Conservation (phyloP, 192 early-diverging fungal species). For the Linderina pennispora region DNA sequence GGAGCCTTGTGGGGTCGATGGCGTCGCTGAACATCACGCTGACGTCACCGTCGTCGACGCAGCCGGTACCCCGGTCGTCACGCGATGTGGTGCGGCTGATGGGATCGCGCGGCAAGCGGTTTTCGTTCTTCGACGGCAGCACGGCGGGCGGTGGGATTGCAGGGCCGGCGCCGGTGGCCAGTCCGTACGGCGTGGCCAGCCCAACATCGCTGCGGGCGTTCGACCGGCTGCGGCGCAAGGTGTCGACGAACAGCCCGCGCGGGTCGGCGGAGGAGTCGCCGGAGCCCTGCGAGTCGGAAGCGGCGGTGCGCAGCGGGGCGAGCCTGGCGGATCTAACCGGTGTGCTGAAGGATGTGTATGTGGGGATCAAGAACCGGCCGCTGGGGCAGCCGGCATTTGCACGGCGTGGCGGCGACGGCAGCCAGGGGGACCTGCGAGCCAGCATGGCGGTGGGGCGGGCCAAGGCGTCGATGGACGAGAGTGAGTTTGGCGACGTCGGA, state of each 20-base stretch:
- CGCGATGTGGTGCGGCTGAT: constrained; percentile 46
- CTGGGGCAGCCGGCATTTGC: constrained; percentile 48
- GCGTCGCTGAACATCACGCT: no score
- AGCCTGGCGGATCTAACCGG: constrained; percentile 32
- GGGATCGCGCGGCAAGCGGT: constrained; percentile 44
- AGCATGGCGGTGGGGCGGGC: constrained; percentile 13
- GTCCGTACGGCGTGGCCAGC: constrained; percentile 22
- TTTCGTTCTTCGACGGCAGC: constrained; percentile 47
- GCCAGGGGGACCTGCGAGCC: constrained; percentile 10
- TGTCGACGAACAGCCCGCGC: constrained; percentile 39
- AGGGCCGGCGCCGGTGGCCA: no score
- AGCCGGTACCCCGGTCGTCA: constrained; percentile 28
- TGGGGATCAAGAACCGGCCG: constrained; percentile 44
- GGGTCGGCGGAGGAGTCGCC: no score
- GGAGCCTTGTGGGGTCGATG: constrained; percentile 44
- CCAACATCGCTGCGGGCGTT: constrained; percentile 41
- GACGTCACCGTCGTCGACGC: not conserved
- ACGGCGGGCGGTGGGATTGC: no score
- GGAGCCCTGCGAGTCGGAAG: no score
- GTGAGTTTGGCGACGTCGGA: constrained; percentile 6
- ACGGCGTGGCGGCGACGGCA: constrained; percentile 18
- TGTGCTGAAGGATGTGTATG: constrained; percentile 47
- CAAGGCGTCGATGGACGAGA: constrained; percentile 24
- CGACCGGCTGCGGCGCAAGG: constrained; percentile 45
- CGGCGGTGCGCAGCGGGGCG: no score